Evolutionary conservation across 1,284 basidiomycete genomes (phyloP).

Genomic region (Moesziomyces antarcticus): DNA sequence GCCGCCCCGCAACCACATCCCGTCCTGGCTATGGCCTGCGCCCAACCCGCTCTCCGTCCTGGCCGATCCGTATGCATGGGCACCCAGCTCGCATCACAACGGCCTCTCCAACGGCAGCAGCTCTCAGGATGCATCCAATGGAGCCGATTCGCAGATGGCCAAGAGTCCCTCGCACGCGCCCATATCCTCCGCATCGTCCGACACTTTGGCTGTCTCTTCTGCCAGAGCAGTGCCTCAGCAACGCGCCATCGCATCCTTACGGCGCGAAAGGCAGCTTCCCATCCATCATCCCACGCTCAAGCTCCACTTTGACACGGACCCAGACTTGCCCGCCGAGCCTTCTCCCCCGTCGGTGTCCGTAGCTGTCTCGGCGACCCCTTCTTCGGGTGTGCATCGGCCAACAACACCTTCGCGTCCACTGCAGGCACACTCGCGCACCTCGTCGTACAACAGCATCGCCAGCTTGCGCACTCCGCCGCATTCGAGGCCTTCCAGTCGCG

Average conservation of each 20-base stretch:
- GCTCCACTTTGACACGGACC: conserved; percentile 55
- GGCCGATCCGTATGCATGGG: conserved; percentile 40
- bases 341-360: conserved; percentile 1
- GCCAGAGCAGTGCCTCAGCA: conserved; percentile 9
- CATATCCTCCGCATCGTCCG: conserved; percentile 4
- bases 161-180: conserved; percentile 8
- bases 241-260: conserved; percentile 7
- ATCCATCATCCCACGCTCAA: conserved; percentile 62
- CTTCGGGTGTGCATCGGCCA: conserved; percentile 18
- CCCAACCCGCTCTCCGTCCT: conserved; percentile 35
- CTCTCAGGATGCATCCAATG: conserved; percentile 7
- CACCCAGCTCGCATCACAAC: conserved; percentile 10
- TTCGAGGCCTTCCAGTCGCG: conserved; percentile 34
- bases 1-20: conserved; percentile 51
- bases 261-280: conserved; percentile 35
- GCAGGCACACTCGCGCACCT: conserved; percentile 28
- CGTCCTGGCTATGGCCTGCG: conserved; percentile 56
- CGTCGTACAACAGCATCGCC: conserved; percentile 18
- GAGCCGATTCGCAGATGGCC: conserved; percentile 3
- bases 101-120: conserved; percentile 4
- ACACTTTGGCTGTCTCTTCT: not conserved
- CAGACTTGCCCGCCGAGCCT: conserved; percentile 38
- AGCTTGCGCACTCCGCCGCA: conserved; percentile 36
- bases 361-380: not conserved
- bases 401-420: conserved; percentile 23